Evolutionary conservation across 768 basidiomycete species (phyloP), one percentile per base, ranked within the genome.

Genomic region (Kwoniella newhampshirensis): DNA sequence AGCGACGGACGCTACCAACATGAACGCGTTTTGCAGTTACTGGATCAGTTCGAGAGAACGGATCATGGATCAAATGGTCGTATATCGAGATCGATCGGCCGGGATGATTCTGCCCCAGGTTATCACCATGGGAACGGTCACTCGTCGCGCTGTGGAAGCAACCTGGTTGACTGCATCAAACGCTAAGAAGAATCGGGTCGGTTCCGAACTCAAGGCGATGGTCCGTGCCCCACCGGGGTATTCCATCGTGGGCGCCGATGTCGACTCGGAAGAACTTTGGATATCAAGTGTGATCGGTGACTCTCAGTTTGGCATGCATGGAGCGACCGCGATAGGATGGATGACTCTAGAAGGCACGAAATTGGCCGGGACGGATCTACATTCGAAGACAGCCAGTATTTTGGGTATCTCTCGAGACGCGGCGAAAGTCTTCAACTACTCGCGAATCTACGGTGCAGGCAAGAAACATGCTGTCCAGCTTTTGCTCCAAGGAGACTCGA

Each of bases 311-410:
- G 96, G 94, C 8, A 75, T 94, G 55, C 93, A 99, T 66, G 94
- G 94, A 11, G 91, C 92, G 11, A 93, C 92, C 2, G 92, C 94
- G 1, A 85, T 99, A 40, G 94, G 96, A 2, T 98, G 94, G 94
- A 98, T 99, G 94, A 97, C 93, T 15, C 82, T 99, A 26, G 96
- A 98, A 75, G 93, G 96, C 0, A 94, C 93, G 15, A 98, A 98
- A 77, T 82, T 86, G 0, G 87, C 88, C 0, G 92, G 92, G 4
- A 98, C 94, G 5, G 94, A 99, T 78, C 78, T 99, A 27, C 94
- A 97, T 71, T 97, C 93, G 11, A 96, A 96, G 79, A 94, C 93
- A 1, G 96, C 94, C 11, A 84, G 78, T 57, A 98, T 98, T 69
- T 80, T 98, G 36, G 89, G 89, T 17, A 93, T 93, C 63, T 89